phyloP scores from a whole-genome alignment of 179 eudicot genomes.

The Camellia oleifera region DNA sequence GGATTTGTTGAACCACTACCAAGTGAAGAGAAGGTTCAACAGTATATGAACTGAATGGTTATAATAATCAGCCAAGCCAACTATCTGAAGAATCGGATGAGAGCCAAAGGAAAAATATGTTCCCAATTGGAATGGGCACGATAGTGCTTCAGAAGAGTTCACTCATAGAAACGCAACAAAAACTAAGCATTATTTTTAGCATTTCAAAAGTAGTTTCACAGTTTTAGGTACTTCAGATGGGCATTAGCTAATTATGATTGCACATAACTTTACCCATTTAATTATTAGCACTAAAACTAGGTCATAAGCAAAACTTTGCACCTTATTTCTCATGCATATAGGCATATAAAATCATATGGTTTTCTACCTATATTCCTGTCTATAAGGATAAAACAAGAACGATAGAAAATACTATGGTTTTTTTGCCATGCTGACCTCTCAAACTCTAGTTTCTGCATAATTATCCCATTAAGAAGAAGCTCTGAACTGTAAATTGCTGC shows the following conservation, averaged over 20 bases:
- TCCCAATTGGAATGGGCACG: not conserved
- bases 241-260: not conserved
- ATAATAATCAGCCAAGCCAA: not conserved
- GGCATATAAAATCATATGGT: not conserved
- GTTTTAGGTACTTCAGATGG: not conserved
- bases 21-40: not conserved
- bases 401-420: not conserved
- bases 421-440: constrained; percentile 42
- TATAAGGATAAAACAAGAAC: not conserved
- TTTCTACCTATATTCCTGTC: not conserved
- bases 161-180: not conserved
- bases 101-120: not conserved
- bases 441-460: constrained; percentile 60
- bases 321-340: not conserved
- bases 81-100: not conserved
- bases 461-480: constrained; percentile 70
- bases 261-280: not conserved
- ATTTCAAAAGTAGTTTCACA: not conserved
- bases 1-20: not conserved
- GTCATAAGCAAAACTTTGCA: not conserved
- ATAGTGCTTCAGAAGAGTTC: not conserved
- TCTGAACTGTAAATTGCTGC: constrained; percentile 57
- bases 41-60: not conserved
- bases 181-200: not conserved
- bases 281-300: not conserved